Conservation (phyloP, 2,329 filamentous ascomycete genomes). For the Clarireedia homoeocarpa region DNA sequence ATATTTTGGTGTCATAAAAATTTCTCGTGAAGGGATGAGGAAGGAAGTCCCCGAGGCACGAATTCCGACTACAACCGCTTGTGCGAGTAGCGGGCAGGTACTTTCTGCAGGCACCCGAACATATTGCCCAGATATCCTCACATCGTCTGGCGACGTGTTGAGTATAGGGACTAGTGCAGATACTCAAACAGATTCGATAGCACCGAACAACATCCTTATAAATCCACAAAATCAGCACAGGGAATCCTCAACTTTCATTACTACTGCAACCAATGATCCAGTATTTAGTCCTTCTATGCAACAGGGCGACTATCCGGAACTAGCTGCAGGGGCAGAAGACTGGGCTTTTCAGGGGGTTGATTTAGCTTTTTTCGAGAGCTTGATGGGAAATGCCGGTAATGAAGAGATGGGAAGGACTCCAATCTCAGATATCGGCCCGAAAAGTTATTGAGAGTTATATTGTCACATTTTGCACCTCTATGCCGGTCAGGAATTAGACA, state of each 20-base stretch:
- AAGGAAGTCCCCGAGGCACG: slow-evolving; percentile 2
- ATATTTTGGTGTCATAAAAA: slow-evolving; percentile 29
- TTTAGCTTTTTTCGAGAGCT: slow-evolving; percentile 28
- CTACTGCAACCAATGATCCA: neutral
- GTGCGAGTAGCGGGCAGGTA: too few relatives aligned
- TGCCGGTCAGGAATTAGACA: too few relatives aligned
- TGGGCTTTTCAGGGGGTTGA: slow-evolving; percentile 32
- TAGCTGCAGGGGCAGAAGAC: slow-evolving; percentile 25
- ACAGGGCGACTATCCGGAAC: slow-evolving; percentile 9
- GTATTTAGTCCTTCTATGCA: neutral
- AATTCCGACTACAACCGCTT: neutral
- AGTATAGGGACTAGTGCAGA: too few relatives aligned
- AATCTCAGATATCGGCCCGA: neutral
- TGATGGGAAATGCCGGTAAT: slow-evolving; percentile 11
- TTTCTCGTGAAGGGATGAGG: slow-evolving; percentile 19
- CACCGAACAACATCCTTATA: too few relatives aligned
- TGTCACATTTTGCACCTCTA: too few relatives aligned
- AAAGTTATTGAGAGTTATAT: too few relatives aligned
- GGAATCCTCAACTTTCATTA: neutral
- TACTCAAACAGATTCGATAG: too few relatives aligned
- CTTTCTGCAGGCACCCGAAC: too few relatives aligned
- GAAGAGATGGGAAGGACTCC: neutral
- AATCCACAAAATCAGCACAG: too few relatives aligned
- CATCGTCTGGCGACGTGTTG: too few relatives aligned
- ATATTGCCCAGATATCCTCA: too few relatives aligned